These are phyloP conservation scores for Pyrenochaeta sp. DNA, from an alignment of 2,329 filamentous ascomycete genomes.

Conservation along the genomic window DNA sequence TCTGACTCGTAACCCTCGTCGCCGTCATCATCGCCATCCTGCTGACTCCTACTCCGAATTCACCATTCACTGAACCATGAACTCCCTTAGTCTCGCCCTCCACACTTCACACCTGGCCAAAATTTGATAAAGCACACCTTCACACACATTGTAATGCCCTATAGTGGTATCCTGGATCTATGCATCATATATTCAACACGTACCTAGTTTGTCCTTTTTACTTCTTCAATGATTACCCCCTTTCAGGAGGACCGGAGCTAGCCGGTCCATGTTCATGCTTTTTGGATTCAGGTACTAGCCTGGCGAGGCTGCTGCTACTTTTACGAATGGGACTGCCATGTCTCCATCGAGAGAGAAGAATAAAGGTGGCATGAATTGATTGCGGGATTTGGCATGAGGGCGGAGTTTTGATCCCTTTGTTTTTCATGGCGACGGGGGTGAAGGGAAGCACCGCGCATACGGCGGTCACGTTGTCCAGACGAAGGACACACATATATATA, in stretches of 20 bases:
- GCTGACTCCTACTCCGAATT: constrained; percentile 13
- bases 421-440: neutral
- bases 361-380: constrained; percentile 18
- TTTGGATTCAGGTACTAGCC: constrained; percentile 41
- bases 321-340: constrained; percentile 15
- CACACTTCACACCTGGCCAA: constrained; percentile 2
- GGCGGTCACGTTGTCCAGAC: too few relatives aligned
- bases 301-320: constrained; percentile 18
- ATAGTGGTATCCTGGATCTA: neutral
- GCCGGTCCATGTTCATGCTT: constrained; percentile 42
- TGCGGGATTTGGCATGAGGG: constrained; percentile 6
- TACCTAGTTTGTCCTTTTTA: constrained; percentile 19
- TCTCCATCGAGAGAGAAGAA: too few relatives aligned
- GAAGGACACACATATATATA: too few relatives aligned
- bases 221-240: constrained; percentile 43
- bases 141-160: neutral
- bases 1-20: constrained; percentile 42
- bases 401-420: neutral
- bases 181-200: constrained; percentile 3
- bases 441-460: neutral
- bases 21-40: constrained; percentile 28
- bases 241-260: constrained; percentile 43
- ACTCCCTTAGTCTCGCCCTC: neutral
- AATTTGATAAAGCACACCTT: constrained; percentile 7
- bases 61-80: constrained; percentile 5